Evolutionary conservation across 2,329 filamentous ascomycete species (phyloP), one percentile per base, ranked within the genome.

Genomic region (Fusarium sp.): DNA sequence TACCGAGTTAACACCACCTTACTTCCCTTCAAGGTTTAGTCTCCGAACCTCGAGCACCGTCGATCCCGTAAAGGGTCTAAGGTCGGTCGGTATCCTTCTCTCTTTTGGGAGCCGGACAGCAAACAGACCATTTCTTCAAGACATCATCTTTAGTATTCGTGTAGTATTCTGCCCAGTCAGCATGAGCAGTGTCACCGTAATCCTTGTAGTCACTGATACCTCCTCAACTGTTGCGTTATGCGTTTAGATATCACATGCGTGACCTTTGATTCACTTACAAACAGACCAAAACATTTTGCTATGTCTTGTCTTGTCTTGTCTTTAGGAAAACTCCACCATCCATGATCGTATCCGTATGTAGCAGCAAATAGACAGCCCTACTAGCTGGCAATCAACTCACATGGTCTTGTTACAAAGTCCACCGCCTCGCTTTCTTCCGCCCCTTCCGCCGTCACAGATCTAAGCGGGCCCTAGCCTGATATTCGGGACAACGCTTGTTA

Each of bases 341-440:
- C 56, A 38, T 58, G 34, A 45, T 69, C 66, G 61, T 69, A 69
- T 69, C 67, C 65, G 65, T 68, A 67, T 58, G 45, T 44, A 38
- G 33, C 34, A 40, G 37, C 44, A 11, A 53, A 26, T 42, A 49
- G 20, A 42, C 51, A 62, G 46, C 66, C 65, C 55, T 51, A 31
- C 47, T 65, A 37, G 46, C 54, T 59, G 34, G 26, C 37, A 37
- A 33, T 53, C 50, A 38, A 51, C 18, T 47, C 23, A n/a, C 34
- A 51, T 45, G n/a, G 30, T 15, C 23, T 26, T 12, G 26, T 47
- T 20, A 33, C 30, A 49, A 52, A 38, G 40, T 46, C 64, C 67
- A 70, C 67, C 67, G 57, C 62, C 65, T 53, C 61, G 44, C 54
- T 42, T 56, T 69, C 37, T 70, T 69, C 66, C 62, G 52, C 62